Evolutionary conservation across 306 rosid species (phyloP), one percentile per base, ranked within the genome.

Genomic region (Astragalus membranaceus): DNA sequence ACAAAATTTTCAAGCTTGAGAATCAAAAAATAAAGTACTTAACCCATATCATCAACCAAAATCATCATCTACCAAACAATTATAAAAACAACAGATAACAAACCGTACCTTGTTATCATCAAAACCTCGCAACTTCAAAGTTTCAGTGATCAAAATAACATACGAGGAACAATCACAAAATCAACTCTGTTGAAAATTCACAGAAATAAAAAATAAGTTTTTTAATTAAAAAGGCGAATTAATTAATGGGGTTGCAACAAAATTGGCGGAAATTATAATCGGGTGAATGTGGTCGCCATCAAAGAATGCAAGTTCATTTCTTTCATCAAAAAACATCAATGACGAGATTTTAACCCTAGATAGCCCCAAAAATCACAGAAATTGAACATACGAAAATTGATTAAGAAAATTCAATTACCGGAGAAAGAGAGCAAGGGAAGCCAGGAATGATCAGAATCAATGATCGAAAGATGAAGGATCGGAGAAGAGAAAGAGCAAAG

Each of bases 391-490:
- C 52, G 68, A 39, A 65, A 50, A 30, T 12, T 3, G 62, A 7
- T 14, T 2, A n/a, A 8, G 10, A 26, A 15, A 54, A 75, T 30
- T 8, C 35, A 68, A 70, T 75, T 83, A 79, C 67, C 71, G 1
- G 33, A 17, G 51, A 43, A 44, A 64, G 75, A 66, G 78, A 58
- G 54, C 51, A 43, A 62, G 60, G 75, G 67, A 20, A 43, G 64
- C 61, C n/a, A 50, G 8, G 50, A 69, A 67, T 72, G 87, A 82
- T 84, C 73, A 64, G 67, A 70, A 73, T 66, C 59, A 14, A 46
- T 69, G 51, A 68, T 79, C 71, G 63, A 63, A 80, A 61, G 86
- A 80, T 70, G 69, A 66, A 81, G 70, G 87, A 81, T 78, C 81
- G 53, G 44, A 63, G 55, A 36, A 3, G 47, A 47, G 63, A 43